Conservation (phyloP, 139 green algal species). For the Chlamydomonas schloesseri region DNA sequence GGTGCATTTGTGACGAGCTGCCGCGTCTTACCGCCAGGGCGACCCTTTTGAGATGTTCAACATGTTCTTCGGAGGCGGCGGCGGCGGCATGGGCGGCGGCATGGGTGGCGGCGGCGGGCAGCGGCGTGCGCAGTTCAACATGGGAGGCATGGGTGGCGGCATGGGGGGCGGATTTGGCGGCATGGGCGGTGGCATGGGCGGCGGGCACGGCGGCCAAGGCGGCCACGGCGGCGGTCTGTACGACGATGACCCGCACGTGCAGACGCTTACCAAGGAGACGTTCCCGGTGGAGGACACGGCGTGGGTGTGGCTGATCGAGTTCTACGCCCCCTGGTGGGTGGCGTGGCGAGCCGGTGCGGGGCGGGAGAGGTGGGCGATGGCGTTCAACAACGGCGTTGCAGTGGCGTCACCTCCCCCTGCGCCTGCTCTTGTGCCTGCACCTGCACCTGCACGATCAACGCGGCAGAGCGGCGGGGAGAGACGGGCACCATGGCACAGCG, state of each 20-base stretch:
- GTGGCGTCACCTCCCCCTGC: too few species aligned
- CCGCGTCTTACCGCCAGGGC: slow-evolving; percentile 19
- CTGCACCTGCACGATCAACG: too few species aligned
- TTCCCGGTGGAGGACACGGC: slow-evolving; percentile 71
- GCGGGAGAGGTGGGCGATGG: too few species aligned
- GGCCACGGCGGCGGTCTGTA: slow-evolving; percentile 56
- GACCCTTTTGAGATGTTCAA: slow-evolving; percentile 90
- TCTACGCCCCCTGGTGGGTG: slow-evolving; percentile 69
- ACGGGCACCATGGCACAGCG: too few species aligned
- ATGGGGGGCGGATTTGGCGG: slow-evolving; percentile 47
- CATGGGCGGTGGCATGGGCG: slow-evolving; percentile 44
- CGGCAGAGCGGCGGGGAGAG: too few species aligned
- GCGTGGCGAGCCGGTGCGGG: too few species aligned
- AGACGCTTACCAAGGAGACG: slow-evolving; percentile 57
- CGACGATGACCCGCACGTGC: slow-evolving; percentile 63
- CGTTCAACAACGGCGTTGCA: too few species aligned
- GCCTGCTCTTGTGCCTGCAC: too few species aligned
- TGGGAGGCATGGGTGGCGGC: slow-evolving; percentile 39
- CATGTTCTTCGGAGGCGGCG: slow-evolving; percentile 77
- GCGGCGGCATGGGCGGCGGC: background rate
- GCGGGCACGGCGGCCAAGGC: slow-evolving; percentile 23
- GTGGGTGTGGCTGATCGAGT: slow-evolving; percentile 83
- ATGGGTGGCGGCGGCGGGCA: slow-evolving; percentile 44
- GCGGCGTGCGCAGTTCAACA: slow-evolving; percentile 47
- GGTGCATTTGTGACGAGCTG: too few species aligned